Percentiles rank a stretch among this genome's conserved stretches.
Evolutionary conservation across 306 rosid genomes (phyloP).

Genomic region (Sechiopsis laciniata): DNA sequence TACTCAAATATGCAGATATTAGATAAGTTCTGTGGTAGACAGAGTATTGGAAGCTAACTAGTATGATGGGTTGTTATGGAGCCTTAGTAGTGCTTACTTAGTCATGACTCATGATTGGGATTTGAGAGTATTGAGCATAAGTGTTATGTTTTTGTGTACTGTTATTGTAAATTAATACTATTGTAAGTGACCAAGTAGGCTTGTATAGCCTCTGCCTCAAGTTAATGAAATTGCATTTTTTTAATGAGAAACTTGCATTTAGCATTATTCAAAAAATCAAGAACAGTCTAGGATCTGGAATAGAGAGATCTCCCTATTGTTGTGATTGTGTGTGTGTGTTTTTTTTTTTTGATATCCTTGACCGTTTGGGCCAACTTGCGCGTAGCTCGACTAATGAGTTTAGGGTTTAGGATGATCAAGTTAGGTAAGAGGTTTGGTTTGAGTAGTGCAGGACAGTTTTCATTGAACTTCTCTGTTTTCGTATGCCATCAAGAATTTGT

Average conservation of each 20-base stretch:
- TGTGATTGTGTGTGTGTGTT: neutral
- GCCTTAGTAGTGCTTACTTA: neutral
- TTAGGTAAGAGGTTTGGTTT: neutral
- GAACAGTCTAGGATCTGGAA: too few relatives aligned
- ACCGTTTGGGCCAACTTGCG: too few relatives aligned
- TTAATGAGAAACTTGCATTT: too few relatives aligned
- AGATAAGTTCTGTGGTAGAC: neutral
- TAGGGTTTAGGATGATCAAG: too few relatives aligned
- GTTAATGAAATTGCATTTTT: neutral
- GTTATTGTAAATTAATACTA: neutral
- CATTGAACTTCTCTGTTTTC: neutral
- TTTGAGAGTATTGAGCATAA: neutral
- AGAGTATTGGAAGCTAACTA: neutral
- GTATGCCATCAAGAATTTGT: neutral
- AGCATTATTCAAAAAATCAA: too few relatives aligned
- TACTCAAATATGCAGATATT: too few relatives aligned
- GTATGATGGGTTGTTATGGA: too few relatives aligned
- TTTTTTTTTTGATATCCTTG: neutral
- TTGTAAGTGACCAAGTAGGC: neutral
- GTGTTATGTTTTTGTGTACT: neutral
- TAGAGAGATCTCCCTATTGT: neutral
- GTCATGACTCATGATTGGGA: neutral
- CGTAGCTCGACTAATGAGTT: too few relatives aligned
- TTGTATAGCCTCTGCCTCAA: neutral
- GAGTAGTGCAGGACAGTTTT: too few relatives aligned